phyloP scores from a whole-genome alignment of 2,329 filamentous ascomycete genomes.

The Lachnellula hyalina region DNA sequence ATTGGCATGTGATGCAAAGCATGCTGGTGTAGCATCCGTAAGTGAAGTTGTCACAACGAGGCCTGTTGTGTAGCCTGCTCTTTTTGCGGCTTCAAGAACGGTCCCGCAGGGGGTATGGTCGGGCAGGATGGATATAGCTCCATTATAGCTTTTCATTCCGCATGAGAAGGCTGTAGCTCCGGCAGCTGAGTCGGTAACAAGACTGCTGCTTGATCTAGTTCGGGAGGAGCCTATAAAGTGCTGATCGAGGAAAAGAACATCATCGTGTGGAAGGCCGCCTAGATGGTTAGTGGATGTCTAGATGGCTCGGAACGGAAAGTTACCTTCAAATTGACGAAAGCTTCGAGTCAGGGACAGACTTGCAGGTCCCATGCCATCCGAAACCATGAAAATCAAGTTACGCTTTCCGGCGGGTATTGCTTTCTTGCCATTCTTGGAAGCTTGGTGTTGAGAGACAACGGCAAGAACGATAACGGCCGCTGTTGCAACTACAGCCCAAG shows the following conservation, averaged over 20 bases:
- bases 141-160: conserved; percentile 91
- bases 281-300: neutral
- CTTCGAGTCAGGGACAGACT: conserved; percentile 81
- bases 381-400: conserved; percentile 98
- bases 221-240: conserved; percentile 88
- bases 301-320: neutral
- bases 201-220: conserved; percentile 74
- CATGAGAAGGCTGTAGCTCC: conserved; percentile 96
- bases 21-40: conserved; percentile 93
- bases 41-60: conserved; percentile 92
- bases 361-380: conserved; percentile 95
- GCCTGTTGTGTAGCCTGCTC: conserved; percentile 85
- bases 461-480: conserved; percentile 72
- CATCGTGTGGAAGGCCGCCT: conserved; percentile 64
- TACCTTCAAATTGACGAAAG: conserved; percentile 70
- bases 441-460: conserved; percentile 69
- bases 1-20: conserved; percentile 86
- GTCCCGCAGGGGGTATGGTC: conserved; percentile 85
- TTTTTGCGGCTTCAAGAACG: conserved; percentile 87
- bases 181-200: conserved; percentile 95
- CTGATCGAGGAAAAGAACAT: conserved; percentile 75
- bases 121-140: conserved; percentile 84
- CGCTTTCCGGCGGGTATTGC: conserved; percentile 58
- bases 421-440: conserved; percentile 27
- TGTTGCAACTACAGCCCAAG: conserved; percentile 79